Conservation (phyloP, 2,329 filamentous ascomycete species). For the Hypoxylon sp. region DNA sequence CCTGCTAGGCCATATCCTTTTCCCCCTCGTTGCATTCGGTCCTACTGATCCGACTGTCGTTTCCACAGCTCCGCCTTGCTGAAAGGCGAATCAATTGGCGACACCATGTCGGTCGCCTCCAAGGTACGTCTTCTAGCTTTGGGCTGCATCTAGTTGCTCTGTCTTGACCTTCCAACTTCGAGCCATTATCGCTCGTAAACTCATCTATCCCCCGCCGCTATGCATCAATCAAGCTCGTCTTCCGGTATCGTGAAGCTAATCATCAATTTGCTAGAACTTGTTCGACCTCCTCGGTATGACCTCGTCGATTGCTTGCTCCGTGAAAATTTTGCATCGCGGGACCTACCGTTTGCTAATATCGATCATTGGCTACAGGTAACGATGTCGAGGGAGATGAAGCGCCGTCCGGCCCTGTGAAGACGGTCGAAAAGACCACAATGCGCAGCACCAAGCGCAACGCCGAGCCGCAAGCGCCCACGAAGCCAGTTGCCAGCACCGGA, state of each 20-base stretch:
- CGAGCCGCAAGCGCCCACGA: conserved; percentile 76
- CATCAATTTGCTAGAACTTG: conserved; percentile 76
- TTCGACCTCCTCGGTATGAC: conserved; percentile 96
- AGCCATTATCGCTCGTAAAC: conserved; percentile 1
- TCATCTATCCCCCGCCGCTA: neutral
- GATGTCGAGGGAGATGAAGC: conserved; percentile 75
- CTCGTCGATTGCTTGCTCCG: conserved; percentile 45
- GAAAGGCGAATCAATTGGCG: conserved; percentile 66
- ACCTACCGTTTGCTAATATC: conserved; percentile 43
- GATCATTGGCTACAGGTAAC: conserved; percentile 63
- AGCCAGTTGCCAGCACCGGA: conserved; percentile 56
- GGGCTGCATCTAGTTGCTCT: conserved; percentile 32
- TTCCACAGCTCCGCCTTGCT: conserved; percentile 59
- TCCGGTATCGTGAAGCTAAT: conserved; percentile 46
- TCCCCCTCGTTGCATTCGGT: conserved; percentile 42
- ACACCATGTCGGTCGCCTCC: conserved; percentile 73
- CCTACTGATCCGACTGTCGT: conserved; percentile 51
- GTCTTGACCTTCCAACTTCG: conserved; percentile 16
- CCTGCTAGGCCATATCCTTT: conserved; percentile 54
- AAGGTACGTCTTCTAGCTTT: conserved; percentile 60
- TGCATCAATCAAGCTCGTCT: conserved; percentile 20
- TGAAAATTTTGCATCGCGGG: conserved; percentile 42
- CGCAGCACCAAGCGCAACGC: conserved; percentile 88
- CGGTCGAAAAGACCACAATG: conserved; percentile 84
- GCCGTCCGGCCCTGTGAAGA: conserved; percentile 84